Percentiles rank a stretch among this genome's conserved stretches.
phyloP scores from a whole-genome alignment of 1,284 basidiomycete genomes.

The Marasmius tenuissimus region DNA sequence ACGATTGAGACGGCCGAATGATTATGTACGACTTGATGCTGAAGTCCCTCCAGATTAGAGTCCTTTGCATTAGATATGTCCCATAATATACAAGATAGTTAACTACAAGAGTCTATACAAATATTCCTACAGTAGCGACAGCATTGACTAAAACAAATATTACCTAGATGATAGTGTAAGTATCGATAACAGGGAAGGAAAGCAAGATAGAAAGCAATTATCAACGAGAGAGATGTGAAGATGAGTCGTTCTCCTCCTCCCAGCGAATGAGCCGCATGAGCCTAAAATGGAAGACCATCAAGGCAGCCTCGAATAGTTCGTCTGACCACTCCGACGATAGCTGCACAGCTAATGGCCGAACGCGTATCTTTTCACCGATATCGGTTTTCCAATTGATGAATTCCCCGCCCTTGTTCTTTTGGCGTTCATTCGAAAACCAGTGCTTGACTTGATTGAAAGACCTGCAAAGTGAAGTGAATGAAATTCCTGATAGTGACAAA shows the following conservation, averaged over 20 bases:
- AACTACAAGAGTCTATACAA: background rate
- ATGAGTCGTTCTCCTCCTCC: constrained; percentile 1
- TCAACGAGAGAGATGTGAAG: background rate
- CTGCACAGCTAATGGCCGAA: constrained; percentile 43
- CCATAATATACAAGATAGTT: background rate
- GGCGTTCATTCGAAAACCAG: constrained; percentile 61
- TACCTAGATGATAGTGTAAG: background rate
- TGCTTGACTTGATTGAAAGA: constrained; percentile 58
- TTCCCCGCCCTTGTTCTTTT: constrained; percentile 31
- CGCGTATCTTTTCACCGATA: constrained; percentile 45
- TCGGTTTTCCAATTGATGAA: constrained; percentile 34
- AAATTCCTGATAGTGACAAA: background rate
- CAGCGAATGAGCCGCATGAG: background rate
- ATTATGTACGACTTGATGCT: constrained; percentile 29
- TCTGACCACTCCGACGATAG: constrained; percentile 53
- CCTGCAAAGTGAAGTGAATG: constrained; percentile 28
- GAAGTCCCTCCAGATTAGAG: constrained; percentile 24
- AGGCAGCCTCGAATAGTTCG: constrained; percentile 53
- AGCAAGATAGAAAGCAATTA: background rate
- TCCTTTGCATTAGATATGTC: background rate
- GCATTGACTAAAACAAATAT: background rate
- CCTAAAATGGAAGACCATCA: constrained; percentile 17
- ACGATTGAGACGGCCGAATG: constrained; percentile 15
- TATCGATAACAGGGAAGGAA: background rate
- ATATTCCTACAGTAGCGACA: background rate